phyloP scores from a whole-genome alignment of 2,329 filamentous ascomycete genomes.

The Tolypocladium inflatum region DNA sequence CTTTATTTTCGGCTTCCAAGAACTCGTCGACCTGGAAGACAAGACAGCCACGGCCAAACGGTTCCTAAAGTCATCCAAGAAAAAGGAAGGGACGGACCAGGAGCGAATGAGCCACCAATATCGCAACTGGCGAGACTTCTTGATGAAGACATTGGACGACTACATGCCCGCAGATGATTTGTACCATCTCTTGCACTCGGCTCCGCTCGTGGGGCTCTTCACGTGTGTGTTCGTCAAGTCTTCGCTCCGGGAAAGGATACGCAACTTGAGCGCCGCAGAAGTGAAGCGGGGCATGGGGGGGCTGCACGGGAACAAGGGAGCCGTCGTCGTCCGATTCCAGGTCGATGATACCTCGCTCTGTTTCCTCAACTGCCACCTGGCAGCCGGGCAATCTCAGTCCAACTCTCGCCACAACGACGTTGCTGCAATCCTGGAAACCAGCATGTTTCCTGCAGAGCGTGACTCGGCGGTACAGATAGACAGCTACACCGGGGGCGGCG shows the following conservation, averaged over 20 bases:
- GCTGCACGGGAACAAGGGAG: conserved; percentile 92
- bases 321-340: conserved; percentile 82
- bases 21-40: conserved; percentile 95
- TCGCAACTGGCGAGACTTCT: conserved; percentile 88
- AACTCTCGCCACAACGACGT: conserved; percentile 88
- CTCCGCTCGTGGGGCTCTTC: conserved; percentile 83
- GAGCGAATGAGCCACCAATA: conserved; percentile 97
- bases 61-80: conserved; percentile 75
- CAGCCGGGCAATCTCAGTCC: conserved; percentile 85
- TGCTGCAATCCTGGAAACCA: conserved; percentile 75
- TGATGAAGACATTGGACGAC: conserved; percentile 74
- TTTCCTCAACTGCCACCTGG: conserved; percentile 95
- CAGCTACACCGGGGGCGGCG: conserved; percentile 81
- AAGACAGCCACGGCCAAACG: conserved; percentile 97
- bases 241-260: conserved; percentile 64
- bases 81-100: conserved; percentile 69
- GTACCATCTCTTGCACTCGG: conserved; percentile 81
- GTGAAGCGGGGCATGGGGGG: conserved; percentile 96
- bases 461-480: conserved; percentile 62
- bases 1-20: conserved; percentile 92
- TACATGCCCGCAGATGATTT: conserved; percentile 66
- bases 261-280: conserved; percentile 68
- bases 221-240: conserved; percentile 92
- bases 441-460: conserved; percentile 61
- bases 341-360: conserved; percentile 91